phyloP scores from a whole-genome alignment of 148 eudicot genomes.

The Arbutus unedo region DNA sequence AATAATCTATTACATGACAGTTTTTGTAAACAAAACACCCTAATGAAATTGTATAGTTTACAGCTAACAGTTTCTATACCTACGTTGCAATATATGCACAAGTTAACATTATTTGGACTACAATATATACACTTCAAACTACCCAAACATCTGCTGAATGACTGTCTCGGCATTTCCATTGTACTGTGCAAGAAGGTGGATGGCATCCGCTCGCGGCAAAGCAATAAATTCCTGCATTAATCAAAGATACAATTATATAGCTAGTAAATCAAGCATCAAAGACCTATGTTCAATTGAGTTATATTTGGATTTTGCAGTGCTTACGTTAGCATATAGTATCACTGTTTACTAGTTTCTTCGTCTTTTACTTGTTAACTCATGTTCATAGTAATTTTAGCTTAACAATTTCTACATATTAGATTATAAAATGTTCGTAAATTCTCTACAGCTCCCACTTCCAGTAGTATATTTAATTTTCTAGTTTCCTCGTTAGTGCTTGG shows the following conservation, averaged over 20 bases:
- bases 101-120: conserved; percentile 7
- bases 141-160: conserved; percentile 76
- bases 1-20: not conserved
- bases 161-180: conserved; percentile 86
- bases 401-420: not conserved
- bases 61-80: not conserved
- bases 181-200: conserved; percentile 76
- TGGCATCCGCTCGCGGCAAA: conserved; percentile 87
- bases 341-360: not conserved
- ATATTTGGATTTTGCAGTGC: not conserved
- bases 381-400: not conserved
- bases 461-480: not conserved
- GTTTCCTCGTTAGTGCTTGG: not conserved
- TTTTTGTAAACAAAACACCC: not conserved
- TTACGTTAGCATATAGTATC: not conserved
- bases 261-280: not conserved
- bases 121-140: conserved; percentile 17
- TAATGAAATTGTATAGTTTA: not conserved
- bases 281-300: not conserved
- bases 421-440: not conserved
- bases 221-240: conserved; percentile 86
- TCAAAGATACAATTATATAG: not conserved
- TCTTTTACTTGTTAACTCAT: not conserved
- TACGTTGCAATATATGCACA: conserved; percentile 15
- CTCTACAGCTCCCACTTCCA: not conserved